phyloP scores from a whole-genome alignment of 2,329 filamentous ascomycete genomes.

The Pseudogymnoascus sp. region DNA sequence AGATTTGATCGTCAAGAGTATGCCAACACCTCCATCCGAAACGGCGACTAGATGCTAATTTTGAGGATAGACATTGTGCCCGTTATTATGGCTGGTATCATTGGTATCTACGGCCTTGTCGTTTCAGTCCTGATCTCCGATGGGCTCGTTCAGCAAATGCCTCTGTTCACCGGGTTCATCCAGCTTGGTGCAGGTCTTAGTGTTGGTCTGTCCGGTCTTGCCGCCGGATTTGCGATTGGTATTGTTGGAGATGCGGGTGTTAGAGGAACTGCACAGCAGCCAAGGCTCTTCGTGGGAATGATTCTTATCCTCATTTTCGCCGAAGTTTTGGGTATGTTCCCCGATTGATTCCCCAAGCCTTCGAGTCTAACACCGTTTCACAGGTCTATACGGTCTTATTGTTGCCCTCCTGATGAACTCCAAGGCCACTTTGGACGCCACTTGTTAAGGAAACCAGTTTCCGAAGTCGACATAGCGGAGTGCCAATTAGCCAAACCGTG shows the following conservation, averaged over 20 bases:
- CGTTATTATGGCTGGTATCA: constrained; percentile 99
- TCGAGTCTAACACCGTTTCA: constrained; percentile 22
- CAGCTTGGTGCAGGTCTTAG: constrained; percentile 77
- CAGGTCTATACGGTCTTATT: constrained; percentile 97
- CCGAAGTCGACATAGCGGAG: neutral
- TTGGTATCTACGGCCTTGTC: constrained; percentile 94
- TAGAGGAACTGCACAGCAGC: constrained; percentile 67
- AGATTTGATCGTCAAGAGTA: constrained; percentile 99
- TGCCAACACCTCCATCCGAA: constrained; percentile 30
- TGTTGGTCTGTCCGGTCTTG: constrained; percentile 75
- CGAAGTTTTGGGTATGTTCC: constrained; percentile 64
- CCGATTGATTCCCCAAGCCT: neutral
- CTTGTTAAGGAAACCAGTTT: constrained; percentile 43
- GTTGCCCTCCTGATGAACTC: constrained; percentile 99
- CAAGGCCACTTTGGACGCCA: constrained; percentile 61
- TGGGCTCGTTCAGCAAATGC: constrained; percentile 61
- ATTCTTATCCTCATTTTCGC: constrained; percentile 80
- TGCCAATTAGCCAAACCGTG: neutral
- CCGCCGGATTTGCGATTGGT: constrained; percentile 79
- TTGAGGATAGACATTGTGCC: constrained; percentile 77
- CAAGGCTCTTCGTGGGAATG: constrained; percentile 67
- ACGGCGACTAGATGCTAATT: constrained; percentile 15
- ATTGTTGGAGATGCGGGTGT: constrained; percentile 87
- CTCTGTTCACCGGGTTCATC: constrained; percentile 77
- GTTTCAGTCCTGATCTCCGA: constrained; percentile 83